A percentile compares a stretch with the other conserved stretches of the same genome.
phyloP scores from a whole-genome alignment of 2,329 filamentous ascomycete genomes.

The Colletotrichum australisinense region DNA sequence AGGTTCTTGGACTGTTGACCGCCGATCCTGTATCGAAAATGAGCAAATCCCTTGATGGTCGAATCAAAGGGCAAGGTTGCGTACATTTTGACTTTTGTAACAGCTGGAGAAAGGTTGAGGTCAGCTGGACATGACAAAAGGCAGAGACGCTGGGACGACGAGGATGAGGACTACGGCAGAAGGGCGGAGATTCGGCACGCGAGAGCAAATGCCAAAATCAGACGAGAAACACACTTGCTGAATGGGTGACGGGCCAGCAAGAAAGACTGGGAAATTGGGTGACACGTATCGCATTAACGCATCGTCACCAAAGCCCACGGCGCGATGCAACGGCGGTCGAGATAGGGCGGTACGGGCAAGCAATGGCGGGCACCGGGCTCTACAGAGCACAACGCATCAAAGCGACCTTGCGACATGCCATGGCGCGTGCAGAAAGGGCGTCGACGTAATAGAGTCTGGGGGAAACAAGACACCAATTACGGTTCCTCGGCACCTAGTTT shows the following conservation, averaged over 20 bases:
- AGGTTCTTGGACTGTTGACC: conserved; percentile 20
- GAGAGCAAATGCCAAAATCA: conserved; percentile 18
- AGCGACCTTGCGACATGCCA: background rate
- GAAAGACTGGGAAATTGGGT: background rate
- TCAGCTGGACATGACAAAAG: conserved; percentile 31
- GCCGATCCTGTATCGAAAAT: conserved; percentile 31
- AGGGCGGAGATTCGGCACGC: conserved; percentile 26
- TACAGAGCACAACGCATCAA: background rate
- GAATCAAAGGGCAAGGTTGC: conserved; percentile 15
- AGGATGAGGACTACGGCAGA: background rate
- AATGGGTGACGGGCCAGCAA: background rate
- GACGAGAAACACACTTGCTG: conserved; percentile 8
- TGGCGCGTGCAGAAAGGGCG: background rate
- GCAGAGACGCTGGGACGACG: conserved; percentile 12
- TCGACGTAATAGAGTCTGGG: conserved; percentile 25
- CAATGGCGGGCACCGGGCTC: background rate
- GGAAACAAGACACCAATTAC: conserved; percentile 20
- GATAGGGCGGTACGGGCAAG: background rate
- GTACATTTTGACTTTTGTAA: conserved; percentile 32
- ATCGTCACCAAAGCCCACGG: background rate
- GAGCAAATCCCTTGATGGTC: background rate
- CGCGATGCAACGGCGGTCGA: background rate
- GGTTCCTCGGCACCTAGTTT: conserved; percentile 27
- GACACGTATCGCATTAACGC: background rate
- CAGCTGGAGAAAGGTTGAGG: conserved; percentile 33